Evolutionary conservation across 768 basidiomycete species (phyloP), one percentile per base, ranked within the genome.

Genomic region (Kwoniella botswanensis): DNA sequence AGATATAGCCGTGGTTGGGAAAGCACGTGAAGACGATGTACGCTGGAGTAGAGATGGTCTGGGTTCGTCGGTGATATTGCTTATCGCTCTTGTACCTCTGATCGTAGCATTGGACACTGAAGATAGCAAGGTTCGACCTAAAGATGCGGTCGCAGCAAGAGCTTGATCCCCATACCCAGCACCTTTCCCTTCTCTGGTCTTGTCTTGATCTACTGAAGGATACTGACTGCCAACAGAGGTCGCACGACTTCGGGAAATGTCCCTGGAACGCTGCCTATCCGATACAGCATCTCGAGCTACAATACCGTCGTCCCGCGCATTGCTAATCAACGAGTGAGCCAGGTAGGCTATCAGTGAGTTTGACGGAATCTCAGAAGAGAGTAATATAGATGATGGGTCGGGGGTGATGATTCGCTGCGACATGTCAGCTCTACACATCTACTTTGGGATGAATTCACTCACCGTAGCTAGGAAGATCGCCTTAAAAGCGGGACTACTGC

Each of bases 401-500:
- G 80, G 80, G 2, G 80, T 82, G 26, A 82, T 64, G 54, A 82
- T 76, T 9, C 80, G 77, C 80, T 81, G 18, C 17, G 57, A 4
- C 7, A 35, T 2, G 43, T 71, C 59, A 73, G 72, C 50, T 41
- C 55, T n/a, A 52, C 15, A 17, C 7, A 35, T 35, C 35, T 35
- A 35, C 35, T 35, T 6, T 35, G 35, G 35, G 35, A 35, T 9
- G 35, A 4, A 35, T 1, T 35, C 7, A 58, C 75, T 69, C 65
- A 81, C 74, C 6, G 82, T 83, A 3, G 82, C 82, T 4, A 78
- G 65, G 46, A 82, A 79, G 46, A 83, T 78, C 6, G 82, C 82
- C 58, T 71, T 41, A 65, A 77, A 82, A 3, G 73, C 61, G 35
- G 82, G 79, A 26, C 77, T 68, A 66, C 79, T 82, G 9, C 79